Conservation (phyloP, 441 rosid genomes). For the Brassica balearica region DNA sequence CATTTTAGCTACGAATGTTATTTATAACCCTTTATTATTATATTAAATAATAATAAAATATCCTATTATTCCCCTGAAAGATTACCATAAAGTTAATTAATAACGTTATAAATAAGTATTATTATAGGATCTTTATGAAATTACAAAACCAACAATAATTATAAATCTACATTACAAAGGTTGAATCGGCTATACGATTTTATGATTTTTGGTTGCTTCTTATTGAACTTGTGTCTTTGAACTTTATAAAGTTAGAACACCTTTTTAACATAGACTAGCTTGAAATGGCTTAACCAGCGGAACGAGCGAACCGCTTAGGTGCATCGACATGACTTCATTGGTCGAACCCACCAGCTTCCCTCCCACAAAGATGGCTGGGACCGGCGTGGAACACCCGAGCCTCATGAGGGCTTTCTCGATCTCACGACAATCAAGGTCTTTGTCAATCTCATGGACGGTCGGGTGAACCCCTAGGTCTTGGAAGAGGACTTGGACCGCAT, state of each 20-base stretch:
- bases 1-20: constrained; percentile 26
- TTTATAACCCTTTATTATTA: constrained; percentile 19
- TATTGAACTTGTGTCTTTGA: not conserved
- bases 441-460: constrained; percentile 66
- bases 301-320: not conserved
- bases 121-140: not conserved
- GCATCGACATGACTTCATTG: constrained; percentile 2
- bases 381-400: constrained; percentile 71
- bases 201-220: not conserved
- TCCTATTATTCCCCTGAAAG: not conserved
- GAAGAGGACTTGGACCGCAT: constrained; percentile 77
- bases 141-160: not conserved
- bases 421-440: constrained; percentile 80
- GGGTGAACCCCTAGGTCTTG: constrained; percentile 81
- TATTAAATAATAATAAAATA: not conserved
- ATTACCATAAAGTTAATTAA: not conserved
- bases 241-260: not conserved
- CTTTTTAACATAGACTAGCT: not conserved
- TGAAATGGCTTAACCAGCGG: not conserved
- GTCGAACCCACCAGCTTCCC: constrained; percentile 83
- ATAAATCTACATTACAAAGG: not conserved
- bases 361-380: constrained; percentile 86
- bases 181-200: not conserved
- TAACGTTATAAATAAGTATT: constrained; percentile 18
- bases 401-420: constrained; percentile 80